These are phyloP conservation scores for Exophiala calicioides DNA, from an alignment of 2,329 filamentous ascomycete genomes.

Conservation along the genomic window DNA sequence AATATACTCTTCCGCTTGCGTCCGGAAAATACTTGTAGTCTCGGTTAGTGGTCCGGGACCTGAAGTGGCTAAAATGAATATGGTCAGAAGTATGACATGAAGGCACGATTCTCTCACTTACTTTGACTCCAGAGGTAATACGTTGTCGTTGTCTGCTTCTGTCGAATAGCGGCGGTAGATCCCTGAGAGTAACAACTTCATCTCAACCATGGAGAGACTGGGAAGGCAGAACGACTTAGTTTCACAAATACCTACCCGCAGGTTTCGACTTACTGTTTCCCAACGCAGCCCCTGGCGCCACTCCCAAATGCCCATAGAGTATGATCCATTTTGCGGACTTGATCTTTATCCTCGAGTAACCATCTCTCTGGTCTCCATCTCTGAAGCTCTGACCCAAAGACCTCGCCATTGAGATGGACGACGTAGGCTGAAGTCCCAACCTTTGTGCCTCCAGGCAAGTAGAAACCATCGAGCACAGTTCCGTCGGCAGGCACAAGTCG, in stretches of 20 bases:
- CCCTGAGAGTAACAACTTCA: background rate
- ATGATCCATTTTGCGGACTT: background rate
- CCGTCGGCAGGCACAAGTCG: conserved; percentile 45
- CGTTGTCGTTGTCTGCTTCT: background rate
- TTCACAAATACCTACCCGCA: background rate
- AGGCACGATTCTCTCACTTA: background rate
- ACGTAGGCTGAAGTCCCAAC: background rate
- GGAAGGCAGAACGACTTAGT: background rate
- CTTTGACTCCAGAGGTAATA: background rate
- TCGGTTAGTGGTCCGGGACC: background rate
- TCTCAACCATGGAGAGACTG: background rate
- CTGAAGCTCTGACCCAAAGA: background rate
- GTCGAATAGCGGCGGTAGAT: background rate
- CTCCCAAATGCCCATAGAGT: background rate
- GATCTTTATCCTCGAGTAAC: background rate
- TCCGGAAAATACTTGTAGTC: background rate
- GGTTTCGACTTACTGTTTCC: background rate
- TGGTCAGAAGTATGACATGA: background rate
- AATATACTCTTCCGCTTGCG: background rate
- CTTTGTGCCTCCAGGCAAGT: conserved; percentile 29
- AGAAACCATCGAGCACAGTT: conserved; percentile 27
- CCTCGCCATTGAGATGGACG: background rate
- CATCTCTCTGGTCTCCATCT: background rate
- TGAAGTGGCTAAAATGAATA: background rate
- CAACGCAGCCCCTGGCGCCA: background rate